Evolutionary conservation across 176 grass and related monocot species (phyloP).

Genomic region (Hordeum marinum): DNA sequence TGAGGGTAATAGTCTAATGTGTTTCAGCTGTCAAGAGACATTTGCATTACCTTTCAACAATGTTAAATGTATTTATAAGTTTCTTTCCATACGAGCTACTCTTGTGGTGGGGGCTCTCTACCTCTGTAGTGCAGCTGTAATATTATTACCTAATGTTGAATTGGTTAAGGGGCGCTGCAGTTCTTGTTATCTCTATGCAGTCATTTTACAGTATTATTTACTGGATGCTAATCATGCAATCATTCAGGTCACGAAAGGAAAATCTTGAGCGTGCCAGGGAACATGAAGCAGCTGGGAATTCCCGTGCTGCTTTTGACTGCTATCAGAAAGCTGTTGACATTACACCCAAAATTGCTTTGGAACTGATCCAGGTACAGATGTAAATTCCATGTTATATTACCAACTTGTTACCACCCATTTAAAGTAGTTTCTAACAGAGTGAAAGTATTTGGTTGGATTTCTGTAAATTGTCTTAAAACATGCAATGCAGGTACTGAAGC

Average conservation of each 20-base stretch:
- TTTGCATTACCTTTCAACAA: neutral
- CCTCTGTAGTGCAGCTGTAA: neutral
- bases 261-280: constrained; percentile 84
- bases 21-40: constrained; percentile 10
- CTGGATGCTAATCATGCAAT: constrained; percentile 9
- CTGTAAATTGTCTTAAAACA: constrained; percentile 13
- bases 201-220: neutral
- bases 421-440: neutral
- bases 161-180: neutral
- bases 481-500: constrained; percentile 70
- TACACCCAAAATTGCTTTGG: constrained; percentile 79
- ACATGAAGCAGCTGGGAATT: constrained; percentile 90
- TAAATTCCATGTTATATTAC: constrained; percentile 16
- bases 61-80: neutral
- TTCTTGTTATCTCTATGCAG: constrained; percentile 7
- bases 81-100: neutral
- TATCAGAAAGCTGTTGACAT: constrained; percentile 99
- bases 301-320: constrained; percentile 75
- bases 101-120: neutral
- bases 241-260: constrained; percentile 68
- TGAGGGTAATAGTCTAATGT: constrained; percentile 22
- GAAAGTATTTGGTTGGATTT: neutral
- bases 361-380: constrained; percentile 69
- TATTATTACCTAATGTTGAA: constrained; percentile 1
- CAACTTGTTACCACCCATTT: neutral